Evolutionary conservation across 2,329 filamentous ascomycete species (phyloP).

Genomic region (Dothidotthia symphoricarpi): DNA sequence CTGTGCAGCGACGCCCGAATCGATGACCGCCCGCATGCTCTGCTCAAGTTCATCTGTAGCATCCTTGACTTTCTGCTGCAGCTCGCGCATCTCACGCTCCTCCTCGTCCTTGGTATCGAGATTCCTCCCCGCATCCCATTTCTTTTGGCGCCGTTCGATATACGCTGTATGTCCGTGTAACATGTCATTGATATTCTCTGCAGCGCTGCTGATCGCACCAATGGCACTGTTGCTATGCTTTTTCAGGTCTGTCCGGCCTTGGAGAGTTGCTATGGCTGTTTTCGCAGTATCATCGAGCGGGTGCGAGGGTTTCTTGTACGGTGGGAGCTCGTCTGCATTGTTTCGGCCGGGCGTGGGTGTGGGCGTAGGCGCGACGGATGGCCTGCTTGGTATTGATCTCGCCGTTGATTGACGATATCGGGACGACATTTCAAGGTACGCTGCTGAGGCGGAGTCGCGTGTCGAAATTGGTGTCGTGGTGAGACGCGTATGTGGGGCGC

Average conservation of each 20-base stretch:
- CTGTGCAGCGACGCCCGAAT: conserved; percentile 52
- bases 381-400: conserved; percentile 16
- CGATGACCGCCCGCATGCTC: conserved; percentile 58
- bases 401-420: conserved; percentile 19
- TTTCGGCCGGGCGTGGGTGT: conserved; percentile 11
- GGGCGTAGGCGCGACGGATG: conserved; percentile 7
- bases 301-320: conserved; percentile 55
- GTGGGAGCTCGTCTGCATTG: conserved; percentile 41
- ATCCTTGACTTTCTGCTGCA: conserved; percentile 48
- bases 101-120: conserved; percentile 43
- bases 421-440: conserved; percentile 20
- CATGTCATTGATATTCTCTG: conserved; percentile 57
- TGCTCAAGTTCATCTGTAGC: conserved; percentile 59
- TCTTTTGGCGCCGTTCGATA: conserved; percentile 34
- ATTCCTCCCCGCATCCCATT: conserved; percentile 36
- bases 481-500: no score
- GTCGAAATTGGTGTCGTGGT: no score
- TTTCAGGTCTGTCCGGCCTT: conserved; percentile 48
- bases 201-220: conserved; percentile 49
- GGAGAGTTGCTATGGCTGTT: conserved; percentile 48
- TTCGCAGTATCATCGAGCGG: conserved; percentile 52
- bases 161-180: conserved; percentile 44
- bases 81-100: conserved; percentile 41
- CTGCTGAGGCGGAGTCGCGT: no score
- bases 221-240: conserved; percentile 50